Base-by-base conservation (phyloP, 805 yeast species). In the Sugiyamaella marilandica region DNA sequence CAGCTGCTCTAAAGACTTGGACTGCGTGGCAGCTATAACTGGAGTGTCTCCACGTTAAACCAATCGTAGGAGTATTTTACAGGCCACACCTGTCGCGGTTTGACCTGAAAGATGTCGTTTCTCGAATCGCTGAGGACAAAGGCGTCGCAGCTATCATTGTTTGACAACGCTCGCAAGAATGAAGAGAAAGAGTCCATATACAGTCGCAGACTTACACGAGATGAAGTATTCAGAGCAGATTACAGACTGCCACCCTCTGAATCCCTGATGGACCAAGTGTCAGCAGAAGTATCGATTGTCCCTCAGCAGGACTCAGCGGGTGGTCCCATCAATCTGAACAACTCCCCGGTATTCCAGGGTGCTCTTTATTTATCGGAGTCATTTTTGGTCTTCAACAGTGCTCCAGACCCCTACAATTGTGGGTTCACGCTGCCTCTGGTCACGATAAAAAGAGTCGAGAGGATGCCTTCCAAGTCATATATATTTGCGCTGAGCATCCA, bases 401-500 rank as follows among this genome's bases (percentile, higher is more conserved):
- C 80, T 5, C 82, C 81, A 60, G 95, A 89, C 61, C 75, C 77
- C 45, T 75, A 81, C 51, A 78, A 82, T 44, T 85, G 94, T 64
- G 77, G 81, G 5, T 79, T 92, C 62, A 77, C 77, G 2, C 60
- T 92, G 29, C 94, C 92, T 56, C 70, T 94, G 41, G 81, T 91
- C 1, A 81, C 96, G 1, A 71, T 94, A 36, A 83, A 85, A 62
- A 83, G 89, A 56, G 95, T 94, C 14, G 97, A 92, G 65, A 76
- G 97, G 50, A 76, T 89, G 18, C 95, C 95, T 10, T 76, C 88
- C 1, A 76, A 82, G 52, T 76, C 87, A 0, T 86, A 83, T 64
- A 83, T 87, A 16, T 87, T 90, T 69, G 90, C 96, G 1, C 74
- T 94, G 16, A 72, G 82, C n/a, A 70, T 92, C 11, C 75, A 79